These are phyloP conservation scores for Melianthus villosus DNA, from an alignment of 441 rosid genomes.

Conservation along the genomic window DNA sequence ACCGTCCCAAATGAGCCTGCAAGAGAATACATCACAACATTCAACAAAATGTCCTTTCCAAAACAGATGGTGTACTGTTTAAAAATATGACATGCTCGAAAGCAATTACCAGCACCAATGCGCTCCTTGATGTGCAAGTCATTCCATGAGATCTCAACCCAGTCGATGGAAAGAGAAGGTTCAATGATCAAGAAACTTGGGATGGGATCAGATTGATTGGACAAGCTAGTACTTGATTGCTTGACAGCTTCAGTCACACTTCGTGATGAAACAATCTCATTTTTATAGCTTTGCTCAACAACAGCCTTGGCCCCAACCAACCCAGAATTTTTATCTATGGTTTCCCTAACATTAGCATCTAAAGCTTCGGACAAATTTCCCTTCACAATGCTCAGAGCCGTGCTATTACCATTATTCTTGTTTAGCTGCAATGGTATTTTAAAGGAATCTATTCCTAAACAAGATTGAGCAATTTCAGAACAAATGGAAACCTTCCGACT, in stretches of 20 bases:
- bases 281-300: conserved; percentile 15
- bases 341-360: conserved; percentile 13
- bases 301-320: conserved; percentile 15
- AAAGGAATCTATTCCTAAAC: conserved; percentile 18
- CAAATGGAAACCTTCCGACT: conserved; percentile 9
- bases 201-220: conserved; percentile 26
- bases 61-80: too few species aligned
- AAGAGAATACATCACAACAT: conserved; percentile 1
- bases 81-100: too few species aligned
- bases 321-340: conserved; percentile 15
- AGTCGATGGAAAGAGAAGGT: conserved; percentile 12
- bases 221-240: conserved; percentile 19
- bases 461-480: conserved; percentile 19
- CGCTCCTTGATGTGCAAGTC: conserved; percentile 22
- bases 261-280: conserved; percentile 26
- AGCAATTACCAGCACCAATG: conserved; percentile 24
- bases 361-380: conserved; percentile 7
- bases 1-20: conserved; percentile 40
- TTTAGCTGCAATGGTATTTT: conserved; percentile 14
- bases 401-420: conserved; percentile 4
- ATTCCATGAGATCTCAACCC: conserved; percentile 19
- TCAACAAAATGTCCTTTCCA: too few species aligned
- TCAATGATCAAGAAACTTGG: conserved; percentile 15
- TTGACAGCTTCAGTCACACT: conserved; percentile 19
- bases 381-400: not conserved